Percentiles rank a stretch among this genome's conserved stretches.
These are phyloP conservation scores for Protea cynaroides DNA, from an alignment of 164 flowering plant species.

Conservation along the genomic window DNA sequence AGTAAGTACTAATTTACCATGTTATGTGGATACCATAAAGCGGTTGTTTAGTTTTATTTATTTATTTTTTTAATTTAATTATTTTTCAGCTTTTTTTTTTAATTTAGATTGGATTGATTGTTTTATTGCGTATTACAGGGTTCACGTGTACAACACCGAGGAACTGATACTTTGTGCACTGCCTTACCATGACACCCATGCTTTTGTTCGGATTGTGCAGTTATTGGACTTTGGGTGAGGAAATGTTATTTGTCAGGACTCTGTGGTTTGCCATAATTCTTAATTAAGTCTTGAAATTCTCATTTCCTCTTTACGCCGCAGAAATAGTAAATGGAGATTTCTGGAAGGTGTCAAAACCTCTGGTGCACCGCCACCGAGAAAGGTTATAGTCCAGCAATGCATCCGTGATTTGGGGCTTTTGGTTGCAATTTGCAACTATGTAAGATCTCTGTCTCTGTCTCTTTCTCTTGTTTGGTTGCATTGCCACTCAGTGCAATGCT, in stretches of 20 bases:
- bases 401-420: slow-evolving; percentile 66
- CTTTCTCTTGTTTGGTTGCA: neutral
- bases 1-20: slow-evolving; percentile 34
- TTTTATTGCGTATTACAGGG: slow-evolving; percentile 34
- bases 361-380: slow-evolving; percentile 92
- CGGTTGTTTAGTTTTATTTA: neutral
- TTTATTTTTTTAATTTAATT: neutral
- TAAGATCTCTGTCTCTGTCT: slow-evolving; percentile 25
- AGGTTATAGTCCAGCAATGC: slow-evolving; percentile 84
- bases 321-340: slow-evolving; percentile 78
- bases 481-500: neutral
- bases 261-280: neutral
- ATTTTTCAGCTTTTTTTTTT: neutral
- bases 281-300: neutral
- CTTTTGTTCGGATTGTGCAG: slow-evolving; percentile 80
- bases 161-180: slow-evolving; percentile 74
- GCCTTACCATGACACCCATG: slow-evolving; percentile 89
- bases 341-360: slow-evolving; percentile 77
- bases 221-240: slow-evolving; percentile 56
- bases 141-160: slow-evolving; percentile 68
- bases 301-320: slow-evolving; percentile 15
- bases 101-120: neutral
- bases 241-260: neutral
- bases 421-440: slow-evolving; percentile 70
- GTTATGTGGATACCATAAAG: slow-evolving; percentile 1